Percentiles rank a stretch among this genome's conserved stretches.
Conservation (phyloP, 140 eudicot genomes). For the Eryngium alpinum region DNA sequence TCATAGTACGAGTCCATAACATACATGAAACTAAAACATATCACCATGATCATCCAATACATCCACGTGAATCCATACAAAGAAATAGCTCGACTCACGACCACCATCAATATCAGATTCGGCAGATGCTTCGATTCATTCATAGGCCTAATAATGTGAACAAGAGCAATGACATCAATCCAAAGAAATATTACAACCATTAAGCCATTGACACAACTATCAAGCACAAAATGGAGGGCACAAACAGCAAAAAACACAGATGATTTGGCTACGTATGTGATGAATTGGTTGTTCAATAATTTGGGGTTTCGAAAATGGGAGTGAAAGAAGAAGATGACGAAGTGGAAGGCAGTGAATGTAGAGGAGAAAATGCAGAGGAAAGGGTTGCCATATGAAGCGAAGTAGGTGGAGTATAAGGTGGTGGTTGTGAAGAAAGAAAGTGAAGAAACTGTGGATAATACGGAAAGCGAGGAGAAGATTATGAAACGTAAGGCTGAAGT, state of each 20-base stretch:
- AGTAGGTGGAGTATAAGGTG: constrained; percentile 9
- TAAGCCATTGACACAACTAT: constrained; percentile 23
- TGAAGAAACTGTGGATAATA: constrained; percentile 10
- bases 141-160: constrained; percentile 22
- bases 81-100: constrained; percentile 12
- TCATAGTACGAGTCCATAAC: background rate
- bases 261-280: constrained; percentile 16
- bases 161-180: constrained; percentile 26
- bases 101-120: constrained; percentile 20
- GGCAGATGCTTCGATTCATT: constrained; percentile 15
- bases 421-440: constrained; percentile 18
- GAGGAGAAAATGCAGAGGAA: constrained; percentile 8
- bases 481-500: background rate
- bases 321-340: constrained; percentile 21
- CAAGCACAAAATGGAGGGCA: constrained; percentile 16
- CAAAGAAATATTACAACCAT: constrained; percentile 30
- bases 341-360: constrained; percentile 16
- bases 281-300: constrained; percentile 1
- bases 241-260: background rate
- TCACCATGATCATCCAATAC: constrained; percentile 21
- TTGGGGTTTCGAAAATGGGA: background rate
- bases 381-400: constrained; percentile 4
- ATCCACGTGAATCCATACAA: constrained; percentile 21
- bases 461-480: constrained; percentile 25
- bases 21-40: constrained; percentile 9